phyloP scores from a whole-genome alignment of 768 basidiomycete species.

The Auricularia sp. region DNA sequence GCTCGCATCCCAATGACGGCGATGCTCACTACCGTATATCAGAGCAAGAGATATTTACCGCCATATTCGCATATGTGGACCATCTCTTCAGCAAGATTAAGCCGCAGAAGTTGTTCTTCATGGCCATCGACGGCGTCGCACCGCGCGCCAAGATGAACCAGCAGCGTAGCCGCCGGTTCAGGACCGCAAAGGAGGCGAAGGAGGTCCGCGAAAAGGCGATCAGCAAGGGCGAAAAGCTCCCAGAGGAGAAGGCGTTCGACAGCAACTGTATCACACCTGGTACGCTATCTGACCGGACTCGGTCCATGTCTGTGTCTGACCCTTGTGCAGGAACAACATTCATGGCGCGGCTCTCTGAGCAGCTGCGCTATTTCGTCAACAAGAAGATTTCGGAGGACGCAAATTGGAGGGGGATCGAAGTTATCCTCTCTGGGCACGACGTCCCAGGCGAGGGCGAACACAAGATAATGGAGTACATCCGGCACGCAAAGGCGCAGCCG shows the following conservation, averaged over 20 bases:
- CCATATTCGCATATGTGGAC: constrained; percentile 95
- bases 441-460: constrained; percentile 99
- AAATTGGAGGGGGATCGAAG: constrained; percentile 85
- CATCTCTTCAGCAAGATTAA: constrained; percentile 95
- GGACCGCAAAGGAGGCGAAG: constrained; percentile 86
- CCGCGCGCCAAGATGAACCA: constrained; percentile 99
- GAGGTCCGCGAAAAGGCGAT: constrained; percentile 82
- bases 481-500: constrained; percentile 86
- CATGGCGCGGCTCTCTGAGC: constrained; percentile 86
- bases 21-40: constrained; percentile 92
- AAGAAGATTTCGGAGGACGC: constrained; percentile 98
- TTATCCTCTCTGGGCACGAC: constrained; percentile 93
- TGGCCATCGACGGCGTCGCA: constrained; percentile 97
- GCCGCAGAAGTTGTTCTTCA: constrained; percentile 95
- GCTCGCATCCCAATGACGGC: constrained; percentile 95
- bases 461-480: constrained; percentile 99
- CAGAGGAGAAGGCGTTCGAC: constrained; percentile 92
- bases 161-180: constrained; percentile 86
- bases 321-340: constrained; percentile 69
- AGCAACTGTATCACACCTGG: constrained; percentile 98
- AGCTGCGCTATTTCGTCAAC: constrained; percentile 91
- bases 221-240: constrained; percentile 81
- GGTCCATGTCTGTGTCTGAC: background rate
- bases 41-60: constrained; percentile 95
- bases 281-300: constrained; percentile 25